Conservation (phyloP, 2,329 filamentous ascomycete species). For the Fusarium caatingaense region DNA sequence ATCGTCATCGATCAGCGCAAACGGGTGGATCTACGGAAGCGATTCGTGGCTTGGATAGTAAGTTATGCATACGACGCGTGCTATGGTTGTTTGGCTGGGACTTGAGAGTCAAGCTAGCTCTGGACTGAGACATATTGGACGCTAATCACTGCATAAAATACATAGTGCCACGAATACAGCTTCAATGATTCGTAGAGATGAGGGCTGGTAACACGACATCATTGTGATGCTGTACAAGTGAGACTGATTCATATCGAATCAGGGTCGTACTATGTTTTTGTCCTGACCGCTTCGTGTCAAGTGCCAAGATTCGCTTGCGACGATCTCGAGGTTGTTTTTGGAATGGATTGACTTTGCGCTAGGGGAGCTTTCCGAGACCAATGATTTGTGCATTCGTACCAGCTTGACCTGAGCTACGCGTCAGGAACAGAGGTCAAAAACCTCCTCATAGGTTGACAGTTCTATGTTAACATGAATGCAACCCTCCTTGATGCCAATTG, state of each 20-base stretch:
- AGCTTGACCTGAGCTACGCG: neutral
- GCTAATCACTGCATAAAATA: neutral
- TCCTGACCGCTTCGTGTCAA: slow-evolving; percentile 1
- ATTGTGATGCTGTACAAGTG: neutral
- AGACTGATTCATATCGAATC: neutral
- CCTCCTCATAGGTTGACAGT: neutral
- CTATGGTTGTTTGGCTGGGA: neutral
- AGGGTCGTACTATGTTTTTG: too few species aligned
- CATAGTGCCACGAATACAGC: neutral
- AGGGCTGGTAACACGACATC: neutral
- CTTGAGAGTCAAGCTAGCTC: too few species aligned
- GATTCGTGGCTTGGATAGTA: neutral
- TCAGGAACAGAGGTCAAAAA: neutral
- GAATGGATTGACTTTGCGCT: neutral
- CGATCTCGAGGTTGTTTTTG: neutral
- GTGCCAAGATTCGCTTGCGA: neutral
- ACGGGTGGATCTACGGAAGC: neutral
- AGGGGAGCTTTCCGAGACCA: neutral
- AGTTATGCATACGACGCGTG: slow-evolving; percentile 1
- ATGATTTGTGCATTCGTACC: neutral
- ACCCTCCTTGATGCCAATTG: neutral
- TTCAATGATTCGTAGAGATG: neutral
- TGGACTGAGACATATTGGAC: slow-evolving; percentile 1
- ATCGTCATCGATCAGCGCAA: slow-evolving; percentile 17
- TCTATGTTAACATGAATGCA: neutral